Evolutionary conservation across 805 yeast genomes (phyloP).

Genomic region (Dipodascus albidus): DNA sequence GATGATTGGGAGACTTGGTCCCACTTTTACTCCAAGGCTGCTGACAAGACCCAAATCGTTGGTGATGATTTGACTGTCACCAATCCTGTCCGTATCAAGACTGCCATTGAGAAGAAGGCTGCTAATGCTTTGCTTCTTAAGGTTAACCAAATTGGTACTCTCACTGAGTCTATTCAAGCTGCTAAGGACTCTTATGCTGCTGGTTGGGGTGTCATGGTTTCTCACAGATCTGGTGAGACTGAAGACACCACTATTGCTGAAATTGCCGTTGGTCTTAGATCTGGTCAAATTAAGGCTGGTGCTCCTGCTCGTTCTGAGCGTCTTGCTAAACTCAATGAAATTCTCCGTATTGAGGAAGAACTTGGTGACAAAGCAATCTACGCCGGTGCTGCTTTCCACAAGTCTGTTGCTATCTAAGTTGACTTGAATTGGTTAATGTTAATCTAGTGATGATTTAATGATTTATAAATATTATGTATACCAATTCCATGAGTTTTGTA

Average conservation of each 20-base stretch:
- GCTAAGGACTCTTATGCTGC: constrained; percentile 92
- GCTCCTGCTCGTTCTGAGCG: constrained; percentile 99
- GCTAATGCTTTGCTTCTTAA: constrained; percentile 90
- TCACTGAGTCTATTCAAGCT: constrained; percentile 93
- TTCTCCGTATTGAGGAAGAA: constrained; percentile 97
- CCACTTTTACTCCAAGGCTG: constrained; percentile 52
- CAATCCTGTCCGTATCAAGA: constrained; percentile 88
- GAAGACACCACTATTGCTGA: constrained; percentile 99
- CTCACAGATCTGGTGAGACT: constrained; percentile 99
- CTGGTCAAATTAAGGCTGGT: constrained; percentile 99
- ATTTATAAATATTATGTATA: neutral
- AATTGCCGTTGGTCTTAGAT: constrained; percentile 92
- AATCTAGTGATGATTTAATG: neutral
- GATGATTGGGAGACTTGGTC: constrained; percentile 99
- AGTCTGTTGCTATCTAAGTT: constrained; percentile 26
- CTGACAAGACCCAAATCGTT: constrained; percentile 69
- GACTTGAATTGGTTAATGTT: neutral
- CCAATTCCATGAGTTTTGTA: neutral
- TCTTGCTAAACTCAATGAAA: constrained; percentile 97
- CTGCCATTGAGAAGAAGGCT: constrained; percentile 93
- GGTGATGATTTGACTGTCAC: constrained; percentile 99
- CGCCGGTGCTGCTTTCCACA: constrained; percentile 90
- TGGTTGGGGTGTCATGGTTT: constrained; percentile 99
- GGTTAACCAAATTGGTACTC: constrained; percentile 98
- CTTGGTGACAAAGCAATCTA: constrained; percentile 94